Evolutionary conservation across 192 early-diverging fungal species (phyloP), one percentile per base, ranked within the genome.

Genomic region (Dissophora ornata): DNA sequence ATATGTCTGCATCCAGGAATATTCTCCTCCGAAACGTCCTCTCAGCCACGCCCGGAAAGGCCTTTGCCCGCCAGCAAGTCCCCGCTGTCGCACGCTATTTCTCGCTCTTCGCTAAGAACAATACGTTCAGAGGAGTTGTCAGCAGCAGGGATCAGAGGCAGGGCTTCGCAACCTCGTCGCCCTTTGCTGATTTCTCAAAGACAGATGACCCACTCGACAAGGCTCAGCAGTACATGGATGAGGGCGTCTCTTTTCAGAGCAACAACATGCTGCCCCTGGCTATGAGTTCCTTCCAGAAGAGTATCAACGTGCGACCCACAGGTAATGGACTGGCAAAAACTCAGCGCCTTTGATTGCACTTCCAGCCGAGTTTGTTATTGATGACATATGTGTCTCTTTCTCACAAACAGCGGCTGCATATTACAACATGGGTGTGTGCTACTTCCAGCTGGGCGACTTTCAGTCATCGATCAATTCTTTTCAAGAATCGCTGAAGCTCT

Each of bases 401-500:
- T 38, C 36, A 9, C 42, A 44, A 46, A 28, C 51, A 75, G 73
- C 73, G 15, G 63, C 58, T 29, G 73, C 73, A n/a, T 65, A 67
- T 46, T 77, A 77, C 53, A 77, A 77, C 54, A 77, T 77, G 73
- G 73, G 73, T 13, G 59, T 77, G 12, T 49, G 73, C 36, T 77
- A 77, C 49, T 77, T 77, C 21, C 57, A 77, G 33, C 51, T 77
- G 21, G 63, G 64, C 28, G 73, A 77, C 50, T 77, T 42, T 26
- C 73, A 77, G 19, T 77, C 73, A 15, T 67, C 64, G 12, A 77
- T 77, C 73, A 67, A 77, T 22, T 55, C 73, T 1, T 77, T 77
- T 52, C 73, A 77, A 13, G 73, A 77, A 15, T 77, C 73, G 0
- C 32, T 77, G 38, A 77, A 77, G 54, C 28, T 77, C 18, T 45